phyloP scores from a whole-genome alignment of 139 green algal genomes.

The Closterium sp. region DNA sequence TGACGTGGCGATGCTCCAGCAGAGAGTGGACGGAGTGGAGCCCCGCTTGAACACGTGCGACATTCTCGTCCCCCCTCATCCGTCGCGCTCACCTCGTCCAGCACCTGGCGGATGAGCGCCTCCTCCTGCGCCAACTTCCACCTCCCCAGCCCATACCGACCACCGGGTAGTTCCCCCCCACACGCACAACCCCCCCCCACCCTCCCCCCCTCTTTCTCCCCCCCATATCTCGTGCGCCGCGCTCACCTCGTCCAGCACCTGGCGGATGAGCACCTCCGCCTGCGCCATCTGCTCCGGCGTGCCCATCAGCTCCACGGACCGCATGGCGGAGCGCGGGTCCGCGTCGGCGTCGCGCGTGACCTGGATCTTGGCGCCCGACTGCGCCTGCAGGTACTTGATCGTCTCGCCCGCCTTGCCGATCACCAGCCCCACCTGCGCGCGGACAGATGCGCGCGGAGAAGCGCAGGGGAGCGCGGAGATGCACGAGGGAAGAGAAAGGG shows the following conservation, averaged over 20 bases:
- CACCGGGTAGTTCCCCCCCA: neutral
- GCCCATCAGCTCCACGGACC: conserved; percentile 42
- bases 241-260: conserved; percentile 35
- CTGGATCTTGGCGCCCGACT: conserved; percentile 76
- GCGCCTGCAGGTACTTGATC: conserved; percentile 89
- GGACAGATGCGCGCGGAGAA: neutral
- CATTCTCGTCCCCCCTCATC: neutral
- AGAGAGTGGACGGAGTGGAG: no score
- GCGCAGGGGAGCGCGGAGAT: neutral
- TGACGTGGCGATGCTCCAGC: no score
- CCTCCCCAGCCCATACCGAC: no score
- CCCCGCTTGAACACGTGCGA: no score
- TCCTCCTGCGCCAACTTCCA: conserved; percentile 34
- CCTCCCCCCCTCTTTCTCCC: neutral
- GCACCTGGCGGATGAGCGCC: conserved; percentile 39
- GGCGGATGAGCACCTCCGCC: conserved; percentile 43
- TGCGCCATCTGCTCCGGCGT: conserved; percentile 34
- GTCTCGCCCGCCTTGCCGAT: conserved; percentile 95
- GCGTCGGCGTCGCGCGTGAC: conserved; percentile 47
- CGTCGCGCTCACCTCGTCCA: conserved; percentile 23
- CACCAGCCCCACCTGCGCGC: conserved; percentile 77
- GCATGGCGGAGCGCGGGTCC: conserved; percentile 4
- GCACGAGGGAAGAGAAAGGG: no score
- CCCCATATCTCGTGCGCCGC: neutral
- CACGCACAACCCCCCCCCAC: neutral